Evolutionary conservation across 805 yeast genomes (phyloP).

Genomic region (Yarrowia sp.): DNA sequence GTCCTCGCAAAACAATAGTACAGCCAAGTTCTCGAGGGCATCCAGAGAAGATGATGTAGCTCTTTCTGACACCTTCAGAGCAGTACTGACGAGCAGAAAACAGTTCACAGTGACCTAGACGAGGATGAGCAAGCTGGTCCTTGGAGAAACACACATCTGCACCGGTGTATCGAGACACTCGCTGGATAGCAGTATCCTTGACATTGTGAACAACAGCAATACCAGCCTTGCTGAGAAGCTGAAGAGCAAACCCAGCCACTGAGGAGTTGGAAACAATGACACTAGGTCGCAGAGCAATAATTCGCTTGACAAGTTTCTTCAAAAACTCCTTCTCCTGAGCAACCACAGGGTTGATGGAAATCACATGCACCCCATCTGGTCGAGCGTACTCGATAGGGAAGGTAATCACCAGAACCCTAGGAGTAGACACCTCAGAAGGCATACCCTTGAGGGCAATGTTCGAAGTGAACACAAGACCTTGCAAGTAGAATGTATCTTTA

Average conservation of each 20-base stretch:
- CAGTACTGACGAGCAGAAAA: conserved; percentile 76
- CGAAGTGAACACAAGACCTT: conserved; percentile 87
- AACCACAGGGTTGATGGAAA: conserved; percentile 80
- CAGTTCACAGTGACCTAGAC: conserved; percentile 74
- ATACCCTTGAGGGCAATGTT: conserved; percentile 79
- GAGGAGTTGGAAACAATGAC: conserved; percentile 78
- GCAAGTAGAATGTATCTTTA: conserved; percentile 64
- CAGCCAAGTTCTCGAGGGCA: conserved; percentile 77
- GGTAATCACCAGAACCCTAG: conserved; percentile 80
- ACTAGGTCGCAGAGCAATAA: conserved; percentile 77
- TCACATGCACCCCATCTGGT: conserved; percentile 71
- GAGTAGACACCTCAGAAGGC: conserved; percentile 68
- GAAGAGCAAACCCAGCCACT: conserved; percentile 82
- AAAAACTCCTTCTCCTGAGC: conserved; percentile 89
- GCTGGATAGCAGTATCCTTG: conserved; percentile 79
- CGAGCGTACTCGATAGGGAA: conserved; percentile 88
- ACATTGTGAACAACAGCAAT: conserved; percentile 82
- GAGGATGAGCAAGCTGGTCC: conserved; percentile 78
- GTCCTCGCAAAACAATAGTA: conserved; percentile 87
- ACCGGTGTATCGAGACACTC: conserved; percentile 77
- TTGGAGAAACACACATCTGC: conserved; percentile 87
- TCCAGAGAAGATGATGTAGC: conserved; percentile 82
- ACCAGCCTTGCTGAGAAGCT: conserved; percentile 71
- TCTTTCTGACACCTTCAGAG: conserved; percentile 60
- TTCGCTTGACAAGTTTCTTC: conserved; percentile 78